These are phyloP conservation scores for Aspergillus thermomutatus DNA, from an alignment of 2,329 filamentous ascomycete genomes.

Conservation along the genomic window DNA sequence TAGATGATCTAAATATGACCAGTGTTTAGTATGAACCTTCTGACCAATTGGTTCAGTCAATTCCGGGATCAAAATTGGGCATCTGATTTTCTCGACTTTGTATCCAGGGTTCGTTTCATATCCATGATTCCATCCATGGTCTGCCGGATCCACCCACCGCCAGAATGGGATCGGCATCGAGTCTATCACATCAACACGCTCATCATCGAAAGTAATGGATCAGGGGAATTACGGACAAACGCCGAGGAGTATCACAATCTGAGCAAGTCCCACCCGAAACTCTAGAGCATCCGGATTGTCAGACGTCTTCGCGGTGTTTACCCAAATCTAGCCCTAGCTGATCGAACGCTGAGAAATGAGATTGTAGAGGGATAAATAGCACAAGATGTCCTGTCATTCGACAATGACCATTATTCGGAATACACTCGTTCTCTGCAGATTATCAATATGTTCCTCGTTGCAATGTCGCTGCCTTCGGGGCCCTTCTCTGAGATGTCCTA, in stretches of 20 bases:
- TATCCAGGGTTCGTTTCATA: not conserved
- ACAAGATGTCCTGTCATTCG: not conserved
- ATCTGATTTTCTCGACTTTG: not conserved
- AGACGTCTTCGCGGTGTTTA: not conserved
- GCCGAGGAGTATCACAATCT: not conserved
- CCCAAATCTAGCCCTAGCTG: not conserved
- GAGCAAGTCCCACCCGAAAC: not conserved
- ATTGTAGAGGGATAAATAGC: not conserved
- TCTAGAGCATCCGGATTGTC: too few relatives aligned
- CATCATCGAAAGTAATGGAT: too few relatives aligned
- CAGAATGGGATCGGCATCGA: not conserved
- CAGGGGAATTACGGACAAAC: not conserved
- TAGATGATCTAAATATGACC: not conserved
- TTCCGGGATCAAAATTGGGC: not conserved
- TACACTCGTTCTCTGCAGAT: not conserved
- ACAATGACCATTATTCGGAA: not conserved
- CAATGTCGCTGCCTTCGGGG: slow-evolving; percentile 8
- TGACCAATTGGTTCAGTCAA: not conserved
- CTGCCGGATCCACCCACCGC: not conserved
- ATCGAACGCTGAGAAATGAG: not conserved
- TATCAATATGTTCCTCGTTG: slow-evolving; percentile 2
- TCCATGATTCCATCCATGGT: too few relatives aligned
- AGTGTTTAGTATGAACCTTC: not conserved
- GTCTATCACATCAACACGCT: too few relatives aligned
- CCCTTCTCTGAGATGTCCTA: slow-evolving; percentile 1